Conservation (phyloP, 176 grass and related monocot species). For the Guadua angustifolia region DNA sequence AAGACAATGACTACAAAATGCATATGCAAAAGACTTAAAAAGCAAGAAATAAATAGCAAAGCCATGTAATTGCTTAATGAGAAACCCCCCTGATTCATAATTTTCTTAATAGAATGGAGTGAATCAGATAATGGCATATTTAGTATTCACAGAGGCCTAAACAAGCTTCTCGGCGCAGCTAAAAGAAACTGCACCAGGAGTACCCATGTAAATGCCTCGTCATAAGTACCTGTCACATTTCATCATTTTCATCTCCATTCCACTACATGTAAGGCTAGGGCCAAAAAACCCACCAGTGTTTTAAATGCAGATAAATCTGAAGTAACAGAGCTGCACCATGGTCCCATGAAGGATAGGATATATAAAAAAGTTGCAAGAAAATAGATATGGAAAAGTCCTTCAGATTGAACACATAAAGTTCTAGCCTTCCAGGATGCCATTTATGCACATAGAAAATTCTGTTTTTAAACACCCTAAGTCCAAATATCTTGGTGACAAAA, state of each 20-base stretch:
- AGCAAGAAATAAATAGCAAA: slow-evolving; percentile 6
- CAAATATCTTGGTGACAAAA: not conserved
- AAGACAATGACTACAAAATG: slow-evolving; percentile 8
- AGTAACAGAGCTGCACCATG: not conserved
- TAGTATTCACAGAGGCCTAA: slow-evolving; percentile 54
- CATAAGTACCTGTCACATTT: slow-evolving; percentile 82
- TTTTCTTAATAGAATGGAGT: slow-evolving; percentile 48
- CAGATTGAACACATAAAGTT: not conserved
- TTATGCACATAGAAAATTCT: not conserved
- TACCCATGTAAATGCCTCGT: slow-evolving; percentile 58
- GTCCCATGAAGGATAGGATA: not conserved
- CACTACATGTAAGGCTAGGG: not conserved
- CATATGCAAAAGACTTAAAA: not conserved
- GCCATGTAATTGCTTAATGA: slow-evolving; percentile 10
- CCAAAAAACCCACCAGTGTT: not conserved
- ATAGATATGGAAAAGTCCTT: not conserved
- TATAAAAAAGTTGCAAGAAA: not conserved
- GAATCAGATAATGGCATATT: slow-evolving; percentile 50
- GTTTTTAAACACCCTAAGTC: slow-evolving; percentile 10
- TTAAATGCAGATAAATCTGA: slow-evolving; percentile 14
- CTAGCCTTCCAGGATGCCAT: slow-evolving; percentile 5
- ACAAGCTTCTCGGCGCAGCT: slow-evolving; percentile 70
- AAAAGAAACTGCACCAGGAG: slow-evolving; percentile 62
- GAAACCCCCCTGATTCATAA: not conserved
- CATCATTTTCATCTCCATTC: slow-evolving; percentile 76